Base-by-base conservation (phyloP, 2,329 filamentous ascomycete species). In the Cryphonectria radicalis region DNA sequence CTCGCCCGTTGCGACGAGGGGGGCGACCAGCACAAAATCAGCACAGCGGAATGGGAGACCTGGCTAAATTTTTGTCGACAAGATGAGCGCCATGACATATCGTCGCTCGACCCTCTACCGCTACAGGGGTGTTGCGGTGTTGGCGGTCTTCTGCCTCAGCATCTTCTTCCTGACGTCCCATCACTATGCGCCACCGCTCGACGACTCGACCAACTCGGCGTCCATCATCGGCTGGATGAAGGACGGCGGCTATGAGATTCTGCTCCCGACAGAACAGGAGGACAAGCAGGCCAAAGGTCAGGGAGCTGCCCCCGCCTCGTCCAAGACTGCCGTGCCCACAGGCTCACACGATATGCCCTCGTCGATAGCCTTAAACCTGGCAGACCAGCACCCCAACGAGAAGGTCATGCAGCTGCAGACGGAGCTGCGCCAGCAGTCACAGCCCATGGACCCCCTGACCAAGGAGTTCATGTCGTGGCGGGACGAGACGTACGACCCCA, bases 191-290 rank as follows among this genome's bases (percentile, higher is more conserved):
- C 40, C 43, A 14, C 40, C 57, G 8, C 37, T 57, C 37, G 62
- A 63, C 37, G 55, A 43, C 32, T 66, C 67, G 55, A 40, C 71
- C 1, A 63, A 60, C 63, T 64, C 70, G 28, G 66, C 71, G 19
- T 73, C 71, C 40, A 71, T 71, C 57, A 73, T 73, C 71, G 46
- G 25, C 43, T 73, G 71, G 71, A 73, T 73, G 63, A 67, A 65
- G 25, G 71, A 73, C 32, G 71, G 71, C 50, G 71, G 71, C 63
- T 73, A 73, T 42, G 71, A 73, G 66, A 71, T 73, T 55, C 63
- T 73, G 57, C 69, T 73, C 3, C 71, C 71, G 14, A 71, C 71
- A 55, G 53, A 62, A n/a, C 69, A 69, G 42, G 71, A 73, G n/a
- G 71, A 66, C 37, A 46, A 68, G 69, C 69, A 59, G 55, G 67